Evolutionary conservation across 2,329 filamentous ascomycete species (phyloP), one percentile per base, ranked within the genome.

Genomic region (Tolypocladium album): DNA sequence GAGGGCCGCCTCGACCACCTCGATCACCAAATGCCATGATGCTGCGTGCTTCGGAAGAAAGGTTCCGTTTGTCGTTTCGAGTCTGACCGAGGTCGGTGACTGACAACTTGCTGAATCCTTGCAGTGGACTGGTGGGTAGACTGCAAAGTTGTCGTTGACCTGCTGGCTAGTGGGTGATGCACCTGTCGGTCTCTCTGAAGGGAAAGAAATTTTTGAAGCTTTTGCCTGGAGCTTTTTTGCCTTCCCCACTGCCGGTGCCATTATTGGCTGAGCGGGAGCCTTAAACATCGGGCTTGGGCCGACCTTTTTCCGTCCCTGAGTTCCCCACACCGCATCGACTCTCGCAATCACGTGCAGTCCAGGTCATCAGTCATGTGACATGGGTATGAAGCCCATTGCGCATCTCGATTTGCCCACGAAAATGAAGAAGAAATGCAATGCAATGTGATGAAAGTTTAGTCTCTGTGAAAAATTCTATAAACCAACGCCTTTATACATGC

Each of bases 181-280:
- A 42, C 34, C n/a, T 17, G 22, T 22, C 60, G 55, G 57, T 17
- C 56, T 55, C 59, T 63, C 45, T 61, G 59, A 65, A 61, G 63
- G 63, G 65, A 69, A 70, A 72, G 70, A 74, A 71, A 69, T 72
- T 74, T 75, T 73, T 73, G 69, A 72, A 75, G 71, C 70, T 72
- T 66, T 62, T 59, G 59, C 60, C 62, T 57, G 59, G 62, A 64
- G 63, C 62, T 63, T 67, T 66, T 64, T 60, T 60, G 59, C 47
- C 31, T 38, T 22, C 45, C 56, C 57, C 66, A 64, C 62, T 59
- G 39, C 58, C 39, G 45, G 11, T 58, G 24, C 63, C 60, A 58
- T 62, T 61, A 55, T 58, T 56, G 59, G 66, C 58, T 62, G 64
- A 59, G 55, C 20, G 31, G 0, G 2, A 43, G 22, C 1, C 20